These are phyloP conservation scores for Tulasnella sp. DNA, from an alignment of 768 basidiomycete genomes.

Conservation along the genomic window DNA sequence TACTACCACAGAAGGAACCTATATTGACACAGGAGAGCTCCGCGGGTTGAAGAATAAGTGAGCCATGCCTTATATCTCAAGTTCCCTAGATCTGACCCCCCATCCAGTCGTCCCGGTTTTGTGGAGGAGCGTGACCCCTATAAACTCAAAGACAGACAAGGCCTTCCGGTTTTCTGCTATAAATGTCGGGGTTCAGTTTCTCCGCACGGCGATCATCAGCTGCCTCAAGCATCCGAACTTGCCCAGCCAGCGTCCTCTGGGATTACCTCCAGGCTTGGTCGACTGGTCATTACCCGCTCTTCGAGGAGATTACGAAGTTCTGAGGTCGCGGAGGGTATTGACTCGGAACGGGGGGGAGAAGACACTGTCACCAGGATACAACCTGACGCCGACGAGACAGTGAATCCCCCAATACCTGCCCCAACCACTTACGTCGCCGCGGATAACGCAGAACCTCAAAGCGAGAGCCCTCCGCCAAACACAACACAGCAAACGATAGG, in stretches of 20 bases:
- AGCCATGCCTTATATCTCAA: conserved; percentile 37
- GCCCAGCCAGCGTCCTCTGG: neutral
- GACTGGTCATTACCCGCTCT: neutral
- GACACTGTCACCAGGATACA: neutral
- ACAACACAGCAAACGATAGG: neutral
- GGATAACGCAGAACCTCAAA: neutral
- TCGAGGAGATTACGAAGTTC: neutral
- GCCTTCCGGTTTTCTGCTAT: conserved; percentile 82
- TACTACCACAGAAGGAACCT: conserved; percentile 73
- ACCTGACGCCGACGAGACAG: neutral
- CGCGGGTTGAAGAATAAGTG: conserved; percentile 81
- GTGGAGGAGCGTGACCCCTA: conserved; percentile 88
- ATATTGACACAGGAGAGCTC: conserved; percentile 72
- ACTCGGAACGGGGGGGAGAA: neutral
- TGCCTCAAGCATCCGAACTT: neutral
- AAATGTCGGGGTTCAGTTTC: conserved; percentile 74
- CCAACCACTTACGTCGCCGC: neutral
- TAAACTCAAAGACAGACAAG: conserved; percentile 80
- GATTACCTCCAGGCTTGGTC: neutral
- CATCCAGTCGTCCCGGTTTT: conserved; percentile 71
- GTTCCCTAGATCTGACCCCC: conserved; percentile 6
- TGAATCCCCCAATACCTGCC: neutral
- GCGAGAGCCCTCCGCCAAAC: neutral
- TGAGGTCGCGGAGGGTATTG: neutral
- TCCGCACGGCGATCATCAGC: conserved; percentile 32